Base-by-base conservation (phyloP, 202 grass and related monocot genomes). In the Dendrocalamus latiflorus region DNA sequence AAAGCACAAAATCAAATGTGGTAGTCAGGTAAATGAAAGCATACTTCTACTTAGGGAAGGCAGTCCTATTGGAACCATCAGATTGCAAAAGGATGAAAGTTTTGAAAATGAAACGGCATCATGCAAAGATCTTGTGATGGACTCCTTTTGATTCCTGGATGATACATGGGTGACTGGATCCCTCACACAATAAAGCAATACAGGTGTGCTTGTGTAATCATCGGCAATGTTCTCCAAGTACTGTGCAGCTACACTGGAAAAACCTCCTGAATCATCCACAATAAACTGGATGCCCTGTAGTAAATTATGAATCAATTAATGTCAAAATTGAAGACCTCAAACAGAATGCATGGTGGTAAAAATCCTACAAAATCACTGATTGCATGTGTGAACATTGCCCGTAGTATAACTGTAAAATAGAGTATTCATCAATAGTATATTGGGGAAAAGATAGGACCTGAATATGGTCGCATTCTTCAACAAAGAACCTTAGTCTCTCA, bases 201-300 rank as follows among this genome's bases (percentile, higher is more conserved):
- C 89, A 74, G 87, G 95, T 58, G 76, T 81, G 68, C 92, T 95
- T 84, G 95, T 83, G 65, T 98, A 98, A 78, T 98, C 92, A 94
- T 98, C 95, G 49, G 85, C 89, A 58, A 95, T 87, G 65, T 80
- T 91, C 86, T 98, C 93, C 81, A 93, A 86, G 86, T 85, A 90
- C 41, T 91, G 83, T 75, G 83, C 86, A 87, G 89, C 90, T 45
- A 93, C 70, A 61, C 62, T 83, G 50, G 93, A 91, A 93, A 98
- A 98, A 24, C 95, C 93, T 80, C 95, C 95, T 22, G 89, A 93
- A 82, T 98, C 95, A 21, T 98, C 95, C 16, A 95, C 87, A 62
- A 93, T 36, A 83, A 88, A 90, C 58, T 93, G 92, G 69, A 98
- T 85, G 39, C 95, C 95, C 95, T 98, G 89, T 70, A 78, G 53